A percentile compares a stretch with the other conserved stretches of the same genome.
phyloP scores from a whole-genome alignment of 1,139 yeast species.

The Sugiyamaella castrensis region DNA sequence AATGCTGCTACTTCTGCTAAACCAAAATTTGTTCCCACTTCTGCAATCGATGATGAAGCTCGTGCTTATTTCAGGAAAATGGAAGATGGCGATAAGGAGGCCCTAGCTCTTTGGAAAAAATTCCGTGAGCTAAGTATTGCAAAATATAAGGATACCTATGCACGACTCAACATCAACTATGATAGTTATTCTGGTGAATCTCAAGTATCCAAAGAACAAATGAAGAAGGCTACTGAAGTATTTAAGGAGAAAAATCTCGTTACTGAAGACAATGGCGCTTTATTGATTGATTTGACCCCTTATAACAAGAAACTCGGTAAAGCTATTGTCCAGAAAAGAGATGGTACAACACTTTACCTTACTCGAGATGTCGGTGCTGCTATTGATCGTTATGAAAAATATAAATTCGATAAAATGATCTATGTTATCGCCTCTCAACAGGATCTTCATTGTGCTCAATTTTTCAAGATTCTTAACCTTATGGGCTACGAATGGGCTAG shows the following conservation, averaged over 20 bases:
- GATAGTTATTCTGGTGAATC: constrained; percentile 96
- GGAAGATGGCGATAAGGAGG: constrained; percentile 91
- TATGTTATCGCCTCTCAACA: constrained; percentile 96
- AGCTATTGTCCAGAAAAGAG: constrained; percentile 89
- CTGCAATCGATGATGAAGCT: constrained; percentile 76
- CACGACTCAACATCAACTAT: constrained; percentile 83
- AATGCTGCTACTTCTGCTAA: constrained; percentile 16
- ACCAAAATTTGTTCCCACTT: constrained; percentile 24
- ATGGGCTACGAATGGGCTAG: constrained; percentile 91
- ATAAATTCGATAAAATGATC: constrained; percentile 91
- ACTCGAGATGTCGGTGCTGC: constrained; percentile 99
- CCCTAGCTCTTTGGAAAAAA: constrained; percentile 76
- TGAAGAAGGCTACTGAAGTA: constrained; percentile 61
- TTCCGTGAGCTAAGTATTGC: constrained; percentile 89
- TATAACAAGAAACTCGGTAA: constrained; percentile 93
- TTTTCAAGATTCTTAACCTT: constrained; percentile 90
- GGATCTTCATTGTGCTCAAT: constrained; percentile 90
- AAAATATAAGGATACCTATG: constrained; percentile 82
- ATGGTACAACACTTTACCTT: constrained; percentile 91
- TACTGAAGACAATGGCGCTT: constrained; percentile 89
- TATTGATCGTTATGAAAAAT: constrained; percentile 77
- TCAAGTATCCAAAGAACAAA: constrained; percentile 73
- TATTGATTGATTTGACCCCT: constrained; percentile 78
- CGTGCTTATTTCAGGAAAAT: constrained; percentile 82
- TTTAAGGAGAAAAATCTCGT: constrained; percentile 70